A percentile compares a stretch with the other conserved stretches of the same genome.
These are phyloP conservation scores for Amniculicola lignicola DNA, from an alignment of 495 filamentous ascomycete genomes.

Conservation along the genomic window DNA sequence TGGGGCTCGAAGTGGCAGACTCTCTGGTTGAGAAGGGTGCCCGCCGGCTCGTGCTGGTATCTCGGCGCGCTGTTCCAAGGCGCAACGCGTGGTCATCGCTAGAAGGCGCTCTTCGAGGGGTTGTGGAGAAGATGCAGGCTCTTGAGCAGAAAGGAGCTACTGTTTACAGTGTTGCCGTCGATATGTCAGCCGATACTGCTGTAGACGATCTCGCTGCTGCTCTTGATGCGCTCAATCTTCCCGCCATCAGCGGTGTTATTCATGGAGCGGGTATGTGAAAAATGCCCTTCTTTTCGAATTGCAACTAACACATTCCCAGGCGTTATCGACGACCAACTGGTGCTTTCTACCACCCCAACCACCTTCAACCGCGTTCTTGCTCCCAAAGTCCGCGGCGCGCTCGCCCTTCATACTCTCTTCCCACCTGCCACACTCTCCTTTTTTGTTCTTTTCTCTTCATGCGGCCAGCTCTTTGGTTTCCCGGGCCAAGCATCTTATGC, in stretches of 20 bases:
- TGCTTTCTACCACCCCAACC: constrained; percentile 36
- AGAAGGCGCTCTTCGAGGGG: constrained; percentile 26
- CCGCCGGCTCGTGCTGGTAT: constrained; percentile 44
- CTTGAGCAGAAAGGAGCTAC: constrained; percentile 39
- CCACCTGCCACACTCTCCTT: constrained; percentile 40
- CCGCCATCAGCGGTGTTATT: constrained; percentile 47
- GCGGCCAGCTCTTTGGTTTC: constrained; percentile 42
- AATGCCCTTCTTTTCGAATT: constrained; percentile 40
- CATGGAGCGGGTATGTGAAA: constrained; percentile 50
- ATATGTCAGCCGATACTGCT: constrained; percentile 33
- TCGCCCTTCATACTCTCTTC: constrained; percentile 43
- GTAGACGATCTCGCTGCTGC: constrained; percentile 15
- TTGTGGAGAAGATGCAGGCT: neutral
- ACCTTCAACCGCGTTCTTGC: constrained; percentile 42
- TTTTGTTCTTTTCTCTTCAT: constrained; percentile 44
- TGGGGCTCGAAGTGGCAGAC: constrained; percentile 44
- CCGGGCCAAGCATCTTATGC: constrained; percentile 43
- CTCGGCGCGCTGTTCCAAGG: constrained; percentile 41
- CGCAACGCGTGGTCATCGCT: constrained; percentile 32
- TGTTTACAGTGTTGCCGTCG: constrained; percentile 36
- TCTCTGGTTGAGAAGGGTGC: constrained; percentile 46
- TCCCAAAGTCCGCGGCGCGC: constrained; percentile 46
- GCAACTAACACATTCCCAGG: neutral
- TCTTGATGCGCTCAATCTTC: constrained; percentile 36
- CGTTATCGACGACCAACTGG: neutral